Base-by-base conservation (phyloP, 148 eudicot species). In the Nepenthes gracilis region DNA sequence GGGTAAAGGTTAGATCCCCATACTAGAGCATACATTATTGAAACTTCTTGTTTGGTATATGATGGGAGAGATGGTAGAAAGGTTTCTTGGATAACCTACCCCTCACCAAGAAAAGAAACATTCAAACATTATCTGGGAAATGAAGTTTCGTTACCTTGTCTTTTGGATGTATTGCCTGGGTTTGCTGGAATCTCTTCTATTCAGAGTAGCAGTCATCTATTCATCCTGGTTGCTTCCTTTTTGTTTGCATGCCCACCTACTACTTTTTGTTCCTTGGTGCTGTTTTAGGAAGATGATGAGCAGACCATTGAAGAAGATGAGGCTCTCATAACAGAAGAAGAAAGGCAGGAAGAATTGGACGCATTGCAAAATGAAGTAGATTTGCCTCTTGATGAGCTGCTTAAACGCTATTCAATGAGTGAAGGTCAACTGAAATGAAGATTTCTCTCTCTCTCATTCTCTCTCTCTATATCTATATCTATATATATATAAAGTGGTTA, bases 281-380 rank as follows among this genome's bases (percentile, higher is more conserved):
- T 67, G 70, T 71, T 72, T 81, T 80, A 94, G 99, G 92, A 86
- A 80, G 99, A 94, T 77, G 97, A 94, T 49, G 97, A 94, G 74
- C 83, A 67, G 77, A 94, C 99, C 12, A 78, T 89, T 50, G 99
- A 94, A 73, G 90, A 82, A 77, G 99, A 94, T 72, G 99, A 94
- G 75, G 99, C 97, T 68, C 72, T 79, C 58, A 88, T 88, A 72
- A 89, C 99, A 5, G 78, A 70, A 70, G 95, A 84, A 67, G 99
- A 86, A 75, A 76, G 97, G 65, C 77, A 75, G 62, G 99, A 89
- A 69, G 97, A 94, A 70, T 72, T 94, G 70, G 78, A 72, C 67
- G 97, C 95, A 55, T 74, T 94, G 61, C 85, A 84, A 55, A 67
- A 77, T 78, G 99, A 94, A 83, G 73, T 75, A 55, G 95, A 89